Percentiles rank a stretch among this genome's conserved stretches.
phyloP scores from a whole-genome alignment of 2,329 filamentous ascomycete genomes.

The Ceratocystiopsis brevicomis region DNA sequence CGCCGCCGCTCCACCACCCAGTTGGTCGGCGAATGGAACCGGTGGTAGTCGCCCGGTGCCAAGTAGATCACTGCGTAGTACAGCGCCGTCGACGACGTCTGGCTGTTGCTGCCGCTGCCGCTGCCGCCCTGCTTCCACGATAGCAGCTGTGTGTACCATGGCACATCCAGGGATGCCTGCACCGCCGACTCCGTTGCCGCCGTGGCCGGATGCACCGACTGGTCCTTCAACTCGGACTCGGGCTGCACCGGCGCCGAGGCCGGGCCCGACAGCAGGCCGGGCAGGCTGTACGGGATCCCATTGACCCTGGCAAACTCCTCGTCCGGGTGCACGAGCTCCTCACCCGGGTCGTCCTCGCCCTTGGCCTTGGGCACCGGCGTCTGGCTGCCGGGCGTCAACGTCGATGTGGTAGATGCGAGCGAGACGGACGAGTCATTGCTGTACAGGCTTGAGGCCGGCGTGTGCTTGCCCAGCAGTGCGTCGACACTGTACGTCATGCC shows the following conservation, averaged over 20 bases:
- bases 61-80: slow-evolving; percentile 95
- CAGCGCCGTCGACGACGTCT: slow-evolving; percentile 31
- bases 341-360: slow-evolving; percentile 17
- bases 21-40: slow-evolving; percentile 85
- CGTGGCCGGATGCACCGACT: slow-evolving; percentile 43
- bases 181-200: slow-evolving; percentile 67
- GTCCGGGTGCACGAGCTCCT: slow-evolving; percentile 56
- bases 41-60: slow-evolving; percentile 93
- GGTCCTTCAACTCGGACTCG: slow-evolving; percentile 44
- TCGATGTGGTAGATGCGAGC: neutral
- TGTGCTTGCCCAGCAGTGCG: slow-evolving; percentile 60
- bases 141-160: slow-evolving; percentile 52
- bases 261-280: slow-evolving; percentile 65
- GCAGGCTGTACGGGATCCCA: slow-evolving; percentile 83
- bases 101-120: no score
- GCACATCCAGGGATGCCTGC: slow-evolving; percentile 59
- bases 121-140: slow-evolving; percentile 32
- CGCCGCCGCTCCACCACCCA: slow-evolving; percentile 90
- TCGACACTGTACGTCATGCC: slow-evolving; percentile 96
- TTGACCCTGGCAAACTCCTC: slow-evolving; percentile 91
- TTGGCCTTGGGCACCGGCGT: neutral
- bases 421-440: slow-evolving; percentile 6
- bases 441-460: slow-evolving; percentile 35
- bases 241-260: slow-evolving; percentile 19
- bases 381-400: neutral